phyloP scores from a whole-genome alignment of 2,329 filamentous ascomycete genomes.

The Xylariales sp. region DNA sequence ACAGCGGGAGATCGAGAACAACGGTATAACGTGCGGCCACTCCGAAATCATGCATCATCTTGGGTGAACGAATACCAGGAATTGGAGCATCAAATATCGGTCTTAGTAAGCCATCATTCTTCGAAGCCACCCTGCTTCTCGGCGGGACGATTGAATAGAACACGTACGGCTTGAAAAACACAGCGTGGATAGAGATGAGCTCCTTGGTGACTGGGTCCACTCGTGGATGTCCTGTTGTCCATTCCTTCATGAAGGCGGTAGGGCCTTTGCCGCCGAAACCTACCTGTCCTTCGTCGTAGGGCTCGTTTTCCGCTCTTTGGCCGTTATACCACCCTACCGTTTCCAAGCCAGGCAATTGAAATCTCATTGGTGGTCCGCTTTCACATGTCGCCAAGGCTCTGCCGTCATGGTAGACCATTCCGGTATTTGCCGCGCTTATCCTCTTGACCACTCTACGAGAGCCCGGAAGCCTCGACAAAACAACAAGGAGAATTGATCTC shows the following conservation, averaged over 20 bases:
- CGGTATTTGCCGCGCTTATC: constrained; percentile 78
- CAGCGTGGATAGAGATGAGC: constrained; percentile 74
- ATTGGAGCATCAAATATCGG: constrained; percentile 64
- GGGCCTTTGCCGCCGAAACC: constrained; percentile 67
- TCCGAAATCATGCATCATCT: constrained; percentile 83
- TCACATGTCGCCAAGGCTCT: constrained; percentile 76
- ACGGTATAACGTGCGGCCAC: constrained; percentile 71
- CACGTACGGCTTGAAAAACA: constrained; percentile 73
- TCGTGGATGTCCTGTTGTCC: constrained; percentile 77
- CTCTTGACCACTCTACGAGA: constrained; percentile 69
- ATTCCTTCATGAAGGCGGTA: constrained; percentile 73
- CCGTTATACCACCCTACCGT: constrained; percentile 80
- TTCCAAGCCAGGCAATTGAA: constrained; percentile 71
- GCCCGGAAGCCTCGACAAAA: constrained; percentile 68
- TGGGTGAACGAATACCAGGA: constrained; percentile 70
- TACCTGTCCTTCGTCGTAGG: constrained; percentile 42
- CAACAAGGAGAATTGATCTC: constrained; percentile 66
- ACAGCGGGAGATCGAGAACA: constrained; percentile 76
- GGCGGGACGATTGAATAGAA: constrained; percentile 66
- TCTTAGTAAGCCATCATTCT: constrained; percentile 44
- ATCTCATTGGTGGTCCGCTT: constrained; percentile 75
- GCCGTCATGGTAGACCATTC: constrained; percentile 74
- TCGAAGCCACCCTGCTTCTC: constrained; percentile 39
- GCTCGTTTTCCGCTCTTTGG: constrained; percentile 63
- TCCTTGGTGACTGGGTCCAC: constrained; percentile 74